Evolutionary conservation across 805 yeast genomes (phyloP).

Genomic region (Wickerhamiella shivajii): DNA sequence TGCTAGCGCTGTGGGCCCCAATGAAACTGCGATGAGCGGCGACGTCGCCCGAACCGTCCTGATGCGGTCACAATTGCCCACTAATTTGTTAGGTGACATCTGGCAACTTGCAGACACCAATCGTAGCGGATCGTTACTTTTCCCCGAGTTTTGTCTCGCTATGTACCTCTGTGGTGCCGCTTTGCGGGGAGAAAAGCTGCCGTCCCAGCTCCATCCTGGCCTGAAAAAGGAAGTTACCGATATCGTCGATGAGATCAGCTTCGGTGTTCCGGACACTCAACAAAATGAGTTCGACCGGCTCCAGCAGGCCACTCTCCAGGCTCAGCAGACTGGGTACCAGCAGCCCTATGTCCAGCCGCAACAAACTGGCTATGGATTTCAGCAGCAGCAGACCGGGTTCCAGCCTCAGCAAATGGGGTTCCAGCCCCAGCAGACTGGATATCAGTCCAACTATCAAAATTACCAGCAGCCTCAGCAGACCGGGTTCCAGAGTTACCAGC

Average conservation of each 20-base stretch:
- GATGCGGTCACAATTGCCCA: constrained; percentile 62
- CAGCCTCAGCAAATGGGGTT: neutral
- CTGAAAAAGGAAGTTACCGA: constrained; percentile 74
- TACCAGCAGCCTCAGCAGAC: constrained; percentile 7
- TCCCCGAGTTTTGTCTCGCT: constrained; percentile 90
- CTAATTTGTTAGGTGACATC: constrained; percentile 63
- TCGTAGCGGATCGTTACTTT: constrained; percentile 68
- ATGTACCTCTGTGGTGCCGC: constrained; percentile 73
- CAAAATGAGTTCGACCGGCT: constrained; percentile 18
- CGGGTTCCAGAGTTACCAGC: constrained; percentile 5
- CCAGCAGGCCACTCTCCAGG: constrained; percentile 12
- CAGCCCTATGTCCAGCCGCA: constrained; percentile 4
- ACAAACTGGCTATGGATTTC: constrained; percentile 6
- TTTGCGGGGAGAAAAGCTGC: constrained; percentile 64
- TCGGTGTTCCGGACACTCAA: constrained; percentile 48
- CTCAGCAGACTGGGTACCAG: constrained; percentile 8
- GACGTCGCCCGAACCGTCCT: constrained; percentile 66
- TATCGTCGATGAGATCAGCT: constrained; percentile 77
- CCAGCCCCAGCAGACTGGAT: constrained; percentile 6
- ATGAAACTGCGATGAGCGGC: constrained; percentile 40
- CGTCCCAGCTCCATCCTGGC: constrained; percentile 53
- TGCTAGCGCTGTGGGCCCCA: constrained; percentile 50
- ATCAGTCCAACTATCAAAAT: neutral
- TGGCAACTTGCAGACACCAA: constrained; percentile 89
- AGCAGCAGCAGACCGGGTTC: constrained; percentile 5